Evolutionary conservation across 257 asterid genomes (phyloP).

Genomic region (Rubia yunnanensis): DNA sequence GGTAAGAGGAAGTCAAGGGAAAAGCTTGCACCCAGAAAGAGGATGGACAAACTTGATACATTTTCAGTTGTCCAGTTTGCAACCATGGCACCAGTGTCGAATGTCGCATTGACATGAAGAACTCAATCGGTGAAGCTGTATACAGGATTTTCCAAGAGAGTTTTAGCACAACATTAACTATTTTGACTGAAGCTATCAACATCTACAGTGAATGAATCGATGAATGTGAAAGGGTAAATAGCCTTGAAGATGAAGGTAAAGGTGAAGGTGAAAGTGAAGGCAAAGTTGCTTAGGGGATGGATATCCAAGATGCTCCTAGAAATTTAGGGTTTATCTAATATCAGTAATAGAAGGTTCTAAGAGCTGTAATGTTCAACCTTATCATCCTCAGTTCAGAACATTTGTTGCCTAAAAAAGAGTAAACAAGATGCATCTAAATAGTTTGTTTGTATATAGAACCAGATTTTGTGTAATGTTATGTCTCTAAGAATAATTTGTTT

Average conservation of each 20-base stretch:
- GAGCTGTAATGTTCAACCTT: background rate
- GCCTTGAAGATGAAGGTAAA: conserved; percentile 60
- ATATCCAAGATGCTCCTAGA: background rate
- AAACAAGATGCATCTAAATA: background rate
- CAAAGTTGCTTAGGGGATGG: conserved; percentile 36
- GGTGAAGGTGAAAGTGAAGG: too few species aligned
- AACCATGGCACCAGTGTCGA: conserved; percentile 89
- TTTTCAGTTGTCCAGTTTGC: conserved; percentile 93
- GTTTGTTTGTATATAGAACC: background rate
- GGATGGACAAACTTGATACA: conserved; percentile 93
- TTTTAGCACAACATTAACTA: conserved; percentile 81
- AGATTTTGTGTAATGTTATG: background rate
- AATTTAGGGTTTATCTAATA: background rate
- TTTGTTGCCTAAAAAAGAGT: background rate
- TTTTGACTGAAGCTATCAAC: conserved; percentile 74
- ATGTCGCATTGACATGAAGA: conserved; percentile 83
- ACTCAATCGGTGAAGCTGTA: conserved; percentile 67
- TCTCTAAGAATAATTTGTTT: too few species aligned
- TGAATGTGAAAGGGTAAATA: conserved; percentile 86
- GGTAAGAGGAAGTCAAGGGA: conserved; percentile 96
- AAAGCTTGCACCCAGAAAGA: conserved; percentile 85
- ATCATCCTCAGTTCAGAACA: background rate
- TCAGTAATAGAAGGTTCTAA: background rate
- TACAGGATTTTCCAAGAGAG: conserved; percentile 85
- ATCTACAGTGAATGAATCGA: conserved; percentile 96